phyloP scores from a whole-genome alignment of 371 early-diverging fungal genomes.

The Blakeslea trispora region DNA sequence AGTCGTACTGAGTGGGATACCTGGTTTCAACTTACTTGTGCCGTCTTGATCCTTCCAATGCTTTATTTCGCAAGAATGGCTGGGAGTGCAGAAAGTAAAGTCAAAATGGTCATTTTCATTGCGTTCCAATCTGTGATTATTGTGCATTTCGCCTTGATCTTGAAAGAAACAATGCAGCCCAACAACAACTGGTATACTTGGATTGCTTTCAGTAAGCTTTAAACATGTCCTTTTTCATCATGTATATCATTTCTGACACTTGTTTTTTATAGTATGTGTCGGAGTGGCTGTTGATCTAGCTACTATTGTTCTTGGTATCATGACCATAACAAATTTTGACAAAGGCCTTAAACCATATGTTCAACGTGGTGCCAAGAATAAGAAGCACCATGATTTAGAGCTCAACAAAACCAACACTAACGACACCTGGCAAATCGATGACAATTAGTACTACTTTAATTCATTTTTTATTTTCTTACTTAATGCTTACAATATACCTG shows the following conservation, averaged over 20 bases:
- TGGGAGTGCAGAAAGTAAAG: slow-evolving; percentile 30
- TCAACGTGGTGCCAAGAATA: slow-evolving; percentile 32
- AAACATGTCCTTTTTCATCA: background rate
- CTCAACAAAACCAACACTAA: slow-evolving; percentile 33
- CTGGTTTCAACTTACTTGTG: slow-evolving; percentile 38
- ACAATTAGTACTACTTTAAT: slow-evolving; percentile 6
- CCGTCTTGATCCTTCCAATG: slow-evolving; percentile 43
- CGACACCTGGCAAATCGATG: slow-evolving; percentile 46
- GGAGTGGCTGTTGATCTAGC: slow-evolving; percentile 31
- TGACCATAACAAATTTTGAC: slow-evolving; percentile 50
- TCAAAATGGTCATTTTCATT: slow-evolving; percentile 27
- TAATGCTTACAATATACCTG: background rate
- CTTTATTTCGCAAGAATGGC: slow-evolving; percentile 45
- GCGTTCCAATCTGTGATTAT: slow-evolving; percentile 23
- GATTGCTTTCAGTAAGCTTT: slow-evolving; percentile 32
- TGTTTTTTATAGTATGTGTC: slow-evolving; percentile 20
- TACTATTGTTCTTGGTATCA: slow-evolving; percentile 30
- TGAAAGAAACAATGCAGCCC: slow-evolving; percentile 32
- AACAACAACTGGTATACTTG: slow-evolving; percentile 38
- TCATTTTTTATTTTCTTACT: background rate
- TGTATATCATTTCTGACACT: background rate
- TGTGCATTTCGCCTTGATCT: slow-evolving; percentile 29
- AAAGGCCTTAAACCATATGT: slow-evolving; percentile 36
- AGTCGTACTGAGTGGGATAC: slow-evolving; percentile 29
- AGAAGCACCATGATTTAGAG: slow-evolving; percentile 39